Percentiles rank a stretch among this genome's conserved stretches.
These are phyloP conservation scores for Chamaecrista fasciculata DNA, from an alignment of 306 rosid species.

Conservation along the genomic window DNA sequence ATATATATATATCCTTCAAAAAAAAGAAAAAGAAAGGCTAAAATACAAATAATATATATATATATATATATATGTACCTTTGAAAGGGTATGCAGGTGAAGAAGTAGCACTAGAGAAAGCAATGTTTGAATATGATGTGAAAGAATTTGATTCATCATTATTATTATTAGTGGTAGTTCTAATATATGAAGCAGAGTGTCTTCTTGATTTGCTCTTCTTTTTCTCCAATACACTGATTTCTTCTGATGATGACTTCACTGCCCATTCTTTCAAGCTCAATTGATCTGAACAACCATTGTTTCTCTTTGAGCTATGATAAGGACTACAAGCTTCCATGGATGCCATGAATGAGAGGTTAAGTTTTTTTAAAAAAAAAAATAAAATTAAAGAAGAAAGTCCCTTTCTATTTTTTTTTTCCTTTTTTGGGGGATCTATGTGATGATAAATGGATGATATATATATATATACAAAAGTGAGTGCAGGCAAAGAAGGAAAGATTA, in stretches of 20 bases:
- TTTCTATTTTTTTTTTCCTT: too few relatives aligned
- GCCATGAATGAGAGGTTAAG: constrained; percentile 36
- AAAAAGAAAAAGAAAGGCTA: neutral
- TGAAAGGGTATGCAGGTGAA: constrained; percentile 77
- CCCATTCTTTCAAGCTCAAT: constrained; percentile 71
- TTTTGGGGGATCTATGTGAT: too few relatives aligned
- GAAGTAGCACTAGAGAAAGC: constrained; percentile 88
- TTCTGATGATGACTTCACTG: constrained; percentile 45
- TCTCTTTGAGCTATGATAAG: constrained; percentile 34
- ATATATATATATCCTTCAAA: too few relatives aligned
- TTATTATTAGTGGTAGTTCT: too few relatives aligned
- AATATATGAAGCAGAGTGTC: constrained; percentile 79
- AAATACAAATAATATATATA: neutral
- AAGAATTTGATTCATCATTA: constrained; percentile 81
- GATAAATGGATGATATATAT: too few relatives aligned
- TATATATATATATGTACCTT: constrained; percentile 44
- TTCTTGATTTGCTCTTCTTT: constrained; percentile 59
- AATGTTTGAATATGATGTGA: constrained; percentile 83
- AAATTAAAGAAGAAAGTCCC: too few relatives aligned
- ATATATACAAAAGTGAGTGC: too few relatives aligned
- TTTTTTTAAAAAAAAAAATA: too few relatives aligned
- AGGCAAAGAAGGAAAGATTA: too few relatives aligned
- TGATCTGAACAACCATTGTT: constrained; percentile 70
- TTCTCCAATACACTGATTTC: constrained; percentile 37
- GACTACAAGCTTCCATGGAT: constrained; percentile 50